Evolutionary conservation across 2,329 filamentous ascomycete genomes (phyloP).

Genomic region (Calonectria pseudoreteaudii): DNA sequence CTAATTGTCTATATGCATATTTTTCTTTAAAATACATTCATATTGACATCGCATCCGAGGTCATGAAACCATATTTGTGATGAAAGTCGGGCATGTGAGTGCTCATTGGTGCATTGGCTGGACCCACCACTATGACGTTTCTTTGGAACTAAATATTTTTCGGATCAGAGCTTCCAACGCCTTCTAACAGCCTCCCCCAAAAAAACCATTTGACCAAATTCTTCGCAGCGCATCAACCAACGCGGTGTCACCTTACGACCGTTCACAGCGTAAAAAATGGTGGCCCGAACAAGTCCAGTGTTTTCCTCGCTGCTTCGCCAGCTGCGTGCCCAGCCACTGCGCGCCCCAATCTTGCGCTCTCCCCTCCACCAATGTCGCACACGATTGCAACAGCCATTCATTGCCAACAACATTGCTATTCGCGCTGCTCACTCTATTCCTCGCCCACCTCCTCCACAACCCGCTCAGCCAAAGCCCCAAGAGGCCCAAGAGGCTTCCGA

Average conservation of each 20-base stretch:
- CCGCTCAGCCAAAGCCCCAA: conserved; percentile 23
- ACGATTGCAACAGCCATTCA: conserved; percentile 27
- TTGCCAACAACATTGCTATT: conserved; percentile 29
- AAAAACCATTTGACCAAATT: conserved; percentile 12
- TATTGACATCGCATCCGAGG: background rate
- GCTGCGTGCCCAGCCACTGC: conserved; percentile 30
- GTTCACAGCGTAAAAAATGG: conserved; percentile 39
- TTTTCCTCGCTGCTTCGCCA: conserved; percentile 33
- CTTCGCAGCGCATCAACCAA: background rate
- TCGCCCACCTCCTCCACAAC: conserved; percentile 42
- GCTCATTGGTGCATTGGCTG: conserved; percentile 1
- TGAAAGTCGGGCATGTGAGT: background rate
- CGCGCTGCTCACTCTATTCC: conserved; percentile 52
- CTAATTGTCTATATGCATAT: no score
- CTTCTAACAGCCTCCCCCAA: background rate
- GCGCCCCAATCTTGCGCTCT: conserved; percentile 26
- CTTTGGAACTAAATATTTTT: conserved; percentile 4
- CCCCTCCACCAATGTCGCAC: conserved; percentile 20
- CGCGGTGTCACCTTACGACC: background rate
- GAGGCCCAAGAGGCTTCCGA: conserved; percentile 15
- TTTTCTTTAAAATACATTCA: background rate
- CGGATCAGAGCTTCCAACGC: conserved; percentile 33
- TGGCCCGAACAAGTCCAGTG: conserved; percentile 40
- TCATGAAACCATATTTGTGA: background rate
- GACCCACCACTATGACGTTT: conserved; percentile 23